Conservation (phyloP, 352 stramenopile species). For the Pythium periplocum region DNA sequence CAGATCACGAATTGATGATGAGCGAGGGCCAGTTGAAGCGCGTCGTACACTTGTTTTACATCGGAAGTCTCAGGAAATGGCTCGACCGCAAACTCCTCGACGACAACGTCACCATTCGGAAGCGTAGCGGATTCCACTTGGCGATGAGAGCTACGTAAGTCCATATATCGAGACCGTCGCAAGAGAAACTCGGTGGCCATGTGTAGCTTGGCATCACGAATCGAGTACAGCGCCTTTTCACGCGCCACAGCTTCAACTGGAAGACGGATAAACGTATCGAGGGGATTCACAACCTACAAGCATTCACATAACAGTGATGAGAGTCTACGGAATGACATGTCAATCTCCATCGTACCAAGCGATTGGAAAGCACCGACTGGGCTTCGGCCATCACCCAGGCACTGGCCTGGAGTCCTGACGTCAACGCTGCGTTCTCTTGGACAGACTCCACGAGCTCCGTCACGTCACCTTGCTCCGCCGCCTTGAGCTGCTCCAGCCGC, state of each 20-base stretch:
- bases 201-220: slow-evolving; percentile 18
- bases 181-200: slow-evolving; percentile 22
- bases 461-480: neutral
- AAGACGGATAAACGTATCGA: slow-evolving; percentile 31
- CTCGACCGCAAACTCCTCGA: slow-evolving; percentile 25
- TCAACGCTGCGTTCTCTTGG: neutral
- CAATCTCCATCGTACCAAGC: neutral
- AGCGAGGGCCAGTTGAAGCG: slow-evolving; percentile 25
- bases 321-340: neutral
- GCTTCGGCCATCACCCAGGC: neutral
- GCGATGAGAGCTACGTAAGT: slow-evolving; percentile 22
- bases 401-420: neutral
- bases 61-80: slow-evolving; percentile 23
- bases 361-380: neutral
- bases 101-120: slow-evolving; percentile 26
- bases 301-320: neutral
- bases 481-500: neutral
- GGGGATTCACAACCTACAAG: slow-evolving; percentile 24
- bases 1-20: slow-evolving; percentile 50
- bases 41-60: slow-evolving; percentile 32
- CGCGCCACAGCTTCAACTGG: slow-evolving; percentile 18
- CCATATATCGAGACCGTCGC: slow-evolving; percentile 21
- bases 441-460: neutral
- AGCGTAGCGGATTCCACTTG: slow-evolving; percentile 32
- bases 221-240: slow-evolving; percentile 16